Conservation (phyloP, 2,329 filamentous ascomycete species). For the Apiospora sp. region DNA sequence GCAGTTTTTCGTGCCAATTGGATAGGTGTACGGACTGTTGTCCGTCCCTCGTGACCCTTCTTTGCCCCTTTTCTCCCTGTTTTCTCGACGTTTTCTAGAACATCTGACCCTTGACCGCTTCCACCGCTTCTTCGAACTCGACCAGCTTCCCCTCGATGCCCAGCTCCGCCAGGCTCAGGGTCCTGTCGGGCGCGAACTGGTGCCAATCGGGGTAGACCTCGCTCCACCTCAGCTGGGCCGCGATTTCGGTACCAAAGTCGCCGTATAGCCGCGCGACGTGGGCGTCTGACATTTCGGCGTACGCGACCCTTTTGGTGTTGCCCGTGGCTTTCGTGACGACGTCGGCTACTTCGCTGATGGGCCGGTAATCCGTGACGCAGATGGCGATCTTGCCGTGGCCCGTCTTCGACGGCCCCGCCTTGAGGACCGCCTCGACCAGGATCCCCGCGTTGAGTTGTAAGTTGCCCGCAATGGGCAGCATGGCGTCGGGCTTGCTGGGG, state of each 20-base stretch:
- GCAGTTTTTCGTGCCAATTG: not conserved
- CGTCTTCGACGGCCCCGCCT: slow-evolving; percentile 15
- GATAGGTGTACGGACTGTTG: not conserved
- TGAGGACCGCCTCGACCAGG: slow-evolving; percentile 27
- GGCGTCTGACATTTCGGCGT: slow-evolving; percentile 25
- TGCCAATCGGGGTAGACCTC: slow-evolving; percentile 31
- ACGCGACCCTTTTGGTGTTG: slow-evolving; percentile 3
- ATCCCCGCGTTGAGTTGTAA: slow-evolving; percentile 26
- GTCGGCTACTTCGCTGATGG: not conserved
- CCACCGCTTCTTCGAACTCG: slow-evolving; percentile 22
- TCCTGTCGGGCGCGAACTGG: slow-evolving; percentile 6
- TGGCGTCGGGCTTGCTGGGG: slow-evolving; percentile 24
- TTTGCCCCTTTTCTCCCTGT: not conserved
- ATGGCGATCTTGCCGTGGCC: slow-evolving; percentile 27
- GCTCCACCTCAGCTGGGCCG: slow-evolving; percentile 28
- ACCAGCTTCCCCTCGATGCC: slow-evolving; percentile 21
- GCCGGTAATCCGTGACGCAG: slow-evolving; percentile 27
- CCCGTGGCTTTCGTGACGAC: slow-evolving; percentile 22
- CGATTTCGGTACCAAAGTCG: slow-evolving; percentile 28
- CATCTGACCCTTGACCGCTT: slow-evolving; percentile 17
- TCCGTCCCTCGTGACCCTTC: too few relatives aligned
- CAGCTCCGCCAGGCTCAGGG: slow-evolving; percentile 21
- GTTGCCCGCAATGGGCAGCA: slow-evolving; percentile 28
- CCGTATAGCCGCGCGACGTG: slow-evolving; percentile 25
- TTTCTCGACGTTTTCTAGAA: not conserved